Conservation (phyloP, 208 protist species). For the Novymonas esmeraldas region DNA sequence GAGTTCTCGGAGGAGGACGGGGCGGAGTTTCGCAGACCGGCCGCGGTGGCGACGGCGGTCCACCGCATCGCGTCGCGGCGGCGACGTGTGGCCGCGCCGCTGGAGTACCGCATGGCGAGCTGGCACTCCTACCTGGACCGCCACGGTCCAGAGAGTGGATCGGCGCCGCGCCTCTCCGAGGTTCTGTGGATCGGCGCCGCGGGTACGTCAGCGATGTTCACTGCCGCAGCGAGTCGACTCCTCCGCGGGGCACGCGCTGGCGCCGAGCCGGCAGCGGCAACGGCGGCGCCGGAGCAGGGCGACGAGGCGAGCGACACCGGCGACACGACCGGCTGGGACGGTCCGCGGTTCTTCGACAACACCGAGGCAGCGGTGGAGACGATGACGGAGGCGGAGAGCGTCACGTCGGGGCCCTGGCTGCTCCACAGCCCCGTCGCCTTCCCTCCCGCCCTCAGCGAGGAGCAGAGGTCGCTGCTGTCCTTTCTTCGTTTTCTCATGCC, state of each 20-base stretch:
- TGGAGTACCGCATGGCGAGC: conserved; percentile 15
- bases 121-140: conserved; percentile 59
- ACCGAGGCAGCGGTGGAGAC: conserved; percentile 4
- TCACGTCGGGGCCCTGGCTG: not conserved
- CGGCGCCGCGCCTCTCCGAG: conserved; percentile 39
- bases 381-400: not conserved
- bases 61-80: conserved; percentile 7
- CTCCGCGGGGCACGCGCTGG: conserved; percentile 33
- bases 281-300: not conserved
- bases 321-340: not conserved
- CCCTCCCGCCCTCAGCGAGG: not conserved
- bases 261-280: not conserved
- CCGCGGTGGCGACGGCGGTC: conserved; percentile 4
- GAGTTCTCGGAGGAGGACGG: conserved; percentile 24
- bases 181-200: conserved; percentile 69
- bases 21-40: not conserved
- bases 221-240: conserved; percentile 47
- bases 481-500: conserved; percentile 65
- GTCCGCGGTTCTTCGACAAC: conserved; percentile 33
- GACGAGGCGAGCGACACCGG: conserved; percentile 10
- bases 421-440: not conserved
- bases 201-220: conserved; percentile 59
- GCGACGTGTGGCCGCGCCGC: conserved; percentile 13
- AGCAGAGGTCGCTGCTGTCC: conserved; percentile 22
- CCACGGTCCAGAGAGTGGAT: conserved; percentile 49